Conservation (phyloP, 202 grass and related monocot genomes). For the Hordeum pubiflorum region DNA sequence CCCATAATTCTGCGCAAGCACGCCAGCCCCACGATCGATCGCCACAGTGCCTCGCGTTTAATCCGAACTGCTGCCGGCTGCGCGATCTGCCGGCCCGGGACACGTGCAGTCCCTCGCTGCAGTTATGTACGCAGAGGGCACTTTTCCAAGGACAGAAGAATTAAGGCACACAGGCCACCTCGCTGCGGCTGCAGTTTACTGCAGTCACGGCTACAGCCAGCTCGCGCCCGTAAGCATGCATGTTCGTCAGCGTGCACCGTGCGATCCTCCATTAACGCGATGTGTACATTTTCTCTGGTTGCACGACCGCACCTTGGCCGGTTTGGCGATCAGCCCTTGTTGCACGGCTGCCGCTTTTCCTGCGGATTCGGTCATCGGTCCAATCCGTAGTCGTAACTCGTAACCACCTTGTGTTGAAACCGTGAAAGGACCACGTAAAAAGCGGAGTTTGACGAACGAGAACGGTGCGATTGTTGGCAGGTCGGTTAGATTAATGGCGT, state of each 20-base stretch:
- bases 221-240: not conserved
- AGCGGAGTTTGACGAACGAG: not conserved
- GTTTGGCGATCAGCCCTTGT: not conserved
- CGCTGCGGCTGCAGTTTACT: not conserved
- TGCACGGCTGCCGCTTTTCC: not conserved
- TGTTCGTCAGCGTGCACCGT: not conserved
- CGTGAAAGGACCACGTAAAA: constrained; percentile 7
- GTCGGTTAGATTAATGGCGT: not conserved
- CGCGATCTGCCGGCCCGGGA: not conserved
- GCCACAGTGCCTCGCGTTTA: not conserved
- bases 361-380: not conserved
- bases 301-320: not conserved
- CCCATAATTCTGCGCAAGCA: not conserved
- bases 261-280: not conserved
- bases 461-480: not conserved
- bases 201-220: not conserved
- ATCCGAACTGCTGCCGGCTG: not conserved
- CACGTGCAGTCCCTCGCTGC: not conserved
- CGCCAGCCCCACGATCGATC: not conserved
- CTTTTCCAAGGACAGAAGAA: not conserved
- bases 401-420: not conserved
- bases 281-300: not conserved
- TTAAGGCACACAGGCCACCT: not conserved
- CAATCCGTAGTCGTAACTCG: not conserved
- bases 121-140: not conserved